A percentile compares a stretch with the other conserved stretches of the same genome.
These are phyloP conservation scores for Aspergillus indologenus DNA, from an alignment of 495 filamentous ascomycete genomes.

Conservation along the genomic window DNA sequence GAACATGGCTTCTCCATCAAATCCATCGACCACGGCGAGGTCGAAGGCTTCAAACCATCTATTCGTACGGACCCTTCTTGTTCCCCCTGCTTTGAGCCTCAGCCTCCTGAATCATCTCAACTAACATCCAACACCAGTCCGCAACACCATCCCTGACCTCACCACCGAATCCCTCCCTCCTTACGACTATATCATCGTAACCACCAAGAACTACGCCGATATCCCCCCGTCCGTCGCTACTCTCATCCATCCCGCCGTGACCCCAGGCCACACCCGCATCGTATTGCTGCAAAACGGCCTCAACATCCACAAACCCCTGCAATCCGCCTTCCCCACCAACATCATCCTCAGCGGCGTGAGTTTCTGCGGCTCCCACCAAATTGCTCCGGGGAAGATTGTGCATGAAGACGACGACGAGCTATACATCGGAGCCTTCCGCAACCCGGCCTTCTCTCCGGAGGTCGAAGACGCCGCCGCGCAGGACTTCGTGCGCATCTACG, in stretches of 20 bases:
- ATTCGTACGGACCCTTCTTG: slow-evolving; percentile 11
- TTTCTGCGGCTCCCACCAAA: slow-evolving; percentile 28
- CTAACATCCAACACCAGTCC: slow-evolving; percentile 16
- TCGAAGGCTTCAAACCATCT: slow-evolving; percentile 21
- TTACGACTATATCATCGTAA: slow-evolving; percentile 52
- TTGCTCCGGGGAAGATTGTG: slow-evolving; percentile 35
- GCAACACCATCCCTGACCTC: slow-evolving; percentile 39
- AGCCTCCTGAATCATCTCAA: too few species aligned
- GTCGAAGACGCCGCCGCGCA: slow-evolving; percentile 25
- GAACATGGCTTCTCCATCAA: slow-evolving; percentile 51
- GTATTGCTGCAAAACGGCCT: slow-evolving; percentile 62
- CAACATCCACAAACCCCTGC: slow-evolving; percentile 57
- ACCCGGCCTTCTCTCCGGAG: slow-evolving; percentile 21
- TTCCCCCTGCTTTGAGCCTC: too few species aligned
- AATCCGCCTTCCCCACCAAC: too few species aligned
- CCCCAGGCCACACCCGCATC: slow-evolving; percentile 40
- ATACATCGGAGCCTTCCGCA: slow-evolving; percentile 45
- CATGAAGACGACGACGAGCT: slow-evolving; percentile 44
- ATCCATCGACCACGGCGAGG: slow-evolving; percentile 34
- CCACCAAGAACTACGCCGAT: slow-evolving; percentile 41
- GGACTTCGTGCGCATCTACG: slow-evolving; percentile 40
- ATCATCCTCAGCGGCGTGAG: too few species aligned
- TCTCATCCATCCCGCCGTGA: slow-evolving; percentile 52
- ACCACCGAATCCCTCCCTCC: slow-evolving; percentile 18
- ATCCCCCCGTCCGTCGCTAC: slow-evolving; percentile 32